Base-by-base conservation (phyloP, 2,329 filamentous ascomycete species). In the Aspergillus flavus region DNA sequence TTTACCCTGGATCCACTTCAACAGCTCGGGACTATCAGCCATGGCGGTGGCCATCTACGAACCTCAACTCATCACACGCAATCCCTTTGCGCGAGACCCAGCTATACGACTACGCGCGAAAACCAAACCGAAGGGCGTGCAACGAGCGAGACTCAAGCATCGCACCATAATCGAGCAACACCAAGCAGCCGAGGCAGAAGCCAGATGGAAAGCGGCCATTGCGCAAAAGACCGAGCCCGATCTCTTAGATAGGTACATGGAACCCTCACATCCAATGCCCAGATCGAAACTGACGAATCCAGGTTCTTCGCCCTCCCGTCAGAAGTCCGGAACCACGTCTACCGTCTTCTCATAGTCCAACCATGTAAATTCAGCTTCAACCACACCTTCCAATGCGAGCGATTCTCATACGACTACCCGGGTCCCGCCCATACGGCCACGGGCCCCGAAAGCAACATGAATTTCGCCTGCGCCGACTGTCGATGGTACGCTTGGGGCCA, bases 301-400 rank as follows among this genome's bases (percentile, higher is more conserved):
- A 54, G 66, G 43, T 63, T 68, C 55, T 64, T 65, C 52, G 41
- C 62, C 16, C 60, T 68, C 6, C 66, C 66, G 30, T 26, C 43
- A 6, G 66, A 68, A 43, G 45, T 68, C 4, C 60, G 62, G 21
- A 56, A 58, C 41, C 43, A 43, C 2, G 45, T 68, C 28, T 66
- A 65, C 34, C 45, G 53, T 4, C 32, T 57, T n/a, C 60, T 68
- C 14, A 36, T 68, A 3, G 58, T 66, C 6, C 64, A 66, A 26
- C 64, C 60, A 23, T 63, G 64, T 61, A 68, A 66, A 59, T 68
- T 62, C n/a, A 39, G 64, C 34, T 5, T 63, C 6, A 32, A 7
- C 1, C 64, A 68, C 34, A 39, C n/a, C 11, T 36, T 36, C 21
- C 23, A 9, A 12, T 55, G 52, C 32, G 6, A 36, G 21, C 32